Conservation (phyloP, 768 basidiomycete species). For the Boletus rubropictus region DNA sequence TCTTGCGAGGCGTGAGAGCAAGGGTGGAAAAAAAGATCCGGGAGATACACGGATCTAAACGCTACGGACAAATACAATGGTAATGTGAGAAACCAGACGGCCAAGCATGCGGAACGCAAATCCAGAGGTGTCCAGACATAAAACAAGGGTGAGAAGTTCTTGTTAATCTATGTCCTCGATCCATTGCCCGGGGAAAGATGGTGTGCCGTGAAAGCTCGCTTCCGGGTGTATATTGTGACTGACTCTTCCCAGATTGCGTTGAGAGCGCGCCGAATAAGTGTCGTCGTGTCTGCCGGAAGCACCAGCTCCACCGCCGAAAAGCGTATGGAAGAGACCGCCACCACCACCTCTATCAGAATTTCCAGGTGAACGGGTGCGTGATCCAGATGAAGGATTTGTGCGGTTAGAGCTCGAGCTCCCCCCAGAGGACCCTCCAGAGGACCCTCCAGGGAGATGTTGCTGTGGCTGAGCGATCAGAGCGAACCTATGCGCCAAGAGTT, state of each 20-base stretch:
- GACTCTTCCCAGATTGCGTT: constrained; percentile 5
- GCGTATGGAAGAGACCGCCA: constrained; percentile 24
- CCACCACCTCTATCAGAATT: constrained; percentile 19
- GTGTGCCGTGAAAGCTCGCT: constrained; percentile 9
- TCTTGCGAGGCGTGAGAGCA: not conserved
- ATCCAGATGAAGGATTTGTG: constrained; percentile 13
- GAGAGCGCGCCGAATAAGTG: constrained; percentile 9
- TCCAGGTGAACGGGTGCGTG: constrained; percentile 17
- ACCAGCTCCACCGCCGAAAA: constrained; percentile 26
- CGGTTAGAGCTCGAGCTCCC: constrained; percentile 13
- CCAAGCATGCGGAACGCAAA: too few relatives aligned
- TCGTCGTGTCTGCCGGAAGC: constrained; percentile 15
- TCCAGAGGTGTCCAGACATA: not conserved
- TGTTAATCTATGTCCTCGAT: constrained; percentile 31
- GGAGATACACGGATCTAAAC: constrained; percentile 19
- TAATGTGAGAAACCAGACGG: constrained; percentile 7
- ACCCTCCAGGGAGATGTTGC: constrained; percentile 26
- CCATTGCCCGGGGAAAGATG: constrained; percentile 32
- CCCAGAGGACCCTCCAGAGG: constrained; percentile 25
- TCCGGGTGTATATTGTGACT: constrained; percentile 10
- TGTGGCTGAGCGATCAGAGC: constrained; percentile 65
- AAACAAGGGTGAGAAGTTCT: not conserved
- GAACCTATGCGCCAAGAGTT: constrained; percentile 37
- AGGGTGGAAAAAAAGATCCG: constrained; percentile 1
- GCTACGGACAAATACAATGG: constrained; percentile 12